A percentile compares a stretch with the other conserved stretches of the same genome.
Conservation (phyloP, 495 filamentous ascomycete genomes). For the Bacidia rubella region DNA sequence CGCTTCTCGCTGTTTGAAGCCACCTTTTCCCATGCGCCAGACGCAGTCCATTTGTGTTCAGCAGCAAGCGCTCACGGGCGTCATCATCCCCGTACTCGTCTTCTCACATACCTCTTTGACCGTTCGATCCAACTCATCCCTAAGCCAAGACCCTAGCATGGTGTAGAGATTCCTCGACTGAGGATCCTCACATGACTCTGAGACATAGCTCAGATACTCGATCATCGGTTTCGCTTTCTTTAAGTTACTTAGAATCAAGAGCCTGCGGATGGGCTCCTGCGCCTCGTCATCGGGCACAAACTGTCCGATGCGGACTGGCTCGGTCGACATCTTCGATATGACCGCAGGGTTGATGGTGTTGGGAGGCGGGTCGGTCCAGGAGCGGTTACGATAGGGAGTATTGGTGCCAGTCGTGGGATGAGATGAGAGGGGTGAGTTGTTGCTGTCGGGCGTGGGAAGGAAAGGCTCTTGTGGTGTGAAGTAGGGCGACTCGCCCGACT, state of each 20-base stretch:
- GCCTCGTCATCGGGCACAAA: constrained; percentile 5
- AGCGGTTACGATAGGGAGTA: background rate
- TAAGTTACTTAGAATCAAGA: constrained; percentile 1
- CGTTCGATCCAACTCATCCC: background rate
- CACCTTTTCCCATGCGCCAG: no score
- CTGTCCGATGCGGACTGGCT: background rate
- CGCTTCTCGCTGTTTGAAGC: no score
- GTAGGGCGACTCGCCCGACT: background rate
- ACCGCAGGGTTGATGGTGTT: background rate
- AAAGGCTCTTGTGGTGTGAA: background rate
- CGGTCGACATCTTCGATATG: background rate
- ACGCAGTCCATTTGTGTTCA: no score
- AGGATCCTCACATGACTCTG: background rate
- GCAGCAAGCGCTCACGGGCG: background rate
- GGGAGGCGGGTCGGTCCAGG: background rate
- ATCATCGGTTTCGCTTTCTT: constrained; percentile 1
- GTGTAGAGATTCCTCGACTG: background rate
- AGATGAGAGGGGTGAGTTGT: background rate
- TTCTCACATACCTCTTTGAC: background rate
- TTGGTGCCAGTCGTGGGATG: background rate
- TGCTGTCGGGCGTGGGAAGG: background rate
- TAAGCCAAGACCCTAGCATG: background rate
- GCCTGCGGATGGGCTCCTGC: constrained; percentile 2
- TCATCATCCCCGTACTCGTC: background rate
- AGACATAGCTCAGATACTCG: background rate